These are phyloP conservation scores for Talaromyces amestolkiae DNA, from an alignment of 2,329 filamentous ascomycete species.

Conservation along the genomic window DNA sequence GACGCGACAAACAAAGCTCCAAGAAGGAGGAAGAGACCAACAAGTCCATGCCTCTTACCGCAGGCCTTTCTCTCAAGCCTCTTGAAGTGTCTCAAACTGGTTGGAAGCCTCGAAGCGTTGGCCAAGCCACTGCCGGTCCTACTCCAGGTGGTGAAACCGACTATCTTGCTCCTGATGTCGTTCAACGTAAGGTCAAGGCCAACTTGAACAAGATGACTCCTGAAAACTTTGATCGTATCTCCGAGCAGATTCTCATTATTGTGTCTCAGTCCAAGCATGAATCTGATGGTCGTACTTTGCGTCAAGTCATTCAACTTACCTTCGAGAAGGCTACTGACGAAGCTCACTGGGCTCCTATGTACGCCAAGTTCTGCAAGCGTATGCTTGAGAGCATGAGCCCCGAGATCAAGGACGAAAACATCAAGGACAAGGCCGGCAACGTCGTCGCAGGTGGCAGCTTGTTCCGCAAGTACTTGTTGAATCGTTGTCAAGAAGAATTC, in stretches of 20 bases:
- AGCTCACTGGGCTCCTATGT: slow-evolving; percentile 98
- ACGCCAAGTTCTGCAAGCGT: slow-evolving; percentile 95
- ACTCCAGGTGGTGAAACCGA: slow-evolving; percentile 50
- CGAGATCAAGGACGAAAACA: slow-evolving; percentile 92
- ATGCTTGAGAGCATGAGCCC: slow-evolving; percentile 95
- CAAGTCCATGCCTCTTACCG: slow-evolving; percentile 89
- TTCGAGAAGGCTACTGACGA: slow-evolving; percentile 99
- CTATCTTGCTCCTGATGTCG: slow-evolving; percentile 82
- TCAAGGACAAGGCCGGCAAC: slow-evolving; percentile 83
- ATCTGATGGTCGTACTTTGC: slow-evolving; percentile 85
- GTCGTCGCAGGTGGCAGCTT: slow-evolving; percentile 88
- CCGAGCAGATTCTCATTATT: slow-evolving; percentile 88
- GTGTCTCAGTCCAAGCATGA: slow-evolving; percentile 95
- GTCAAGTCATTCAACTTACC: slow-evolving; percentile 97
- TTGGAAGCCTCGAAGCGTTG: slow-evolving; percentile 83
- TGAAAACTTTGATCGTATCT: slow-evolving; percentile 96
- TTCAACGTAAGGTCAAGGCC: slow-evolving; percentile 98
- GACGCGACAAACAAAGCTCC: slow-evolving; percentile 49
- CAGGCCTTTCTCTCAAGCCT: slow-evolving; percentile 75
- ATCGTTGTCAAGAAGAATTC: slow-evolving; percentile 97
- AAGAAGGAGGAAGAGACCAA: slow-evolving; percentile 67
- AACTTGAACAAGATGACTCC: slow-evolving; percentile 99
- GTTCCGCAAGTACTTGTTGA: slow-evolving; percentile 98
- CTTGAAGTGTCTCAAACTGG: slow-evolving; percentile 70
- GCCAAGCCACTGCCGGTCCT: slow-evolving; percentile 44